A percentile compares a stretch with the other conserved stretches of the same genome.
phyloP scores from a whole-genome alignment of 306 rosid genomes.

The Lagenaria siceraria region DNA sequence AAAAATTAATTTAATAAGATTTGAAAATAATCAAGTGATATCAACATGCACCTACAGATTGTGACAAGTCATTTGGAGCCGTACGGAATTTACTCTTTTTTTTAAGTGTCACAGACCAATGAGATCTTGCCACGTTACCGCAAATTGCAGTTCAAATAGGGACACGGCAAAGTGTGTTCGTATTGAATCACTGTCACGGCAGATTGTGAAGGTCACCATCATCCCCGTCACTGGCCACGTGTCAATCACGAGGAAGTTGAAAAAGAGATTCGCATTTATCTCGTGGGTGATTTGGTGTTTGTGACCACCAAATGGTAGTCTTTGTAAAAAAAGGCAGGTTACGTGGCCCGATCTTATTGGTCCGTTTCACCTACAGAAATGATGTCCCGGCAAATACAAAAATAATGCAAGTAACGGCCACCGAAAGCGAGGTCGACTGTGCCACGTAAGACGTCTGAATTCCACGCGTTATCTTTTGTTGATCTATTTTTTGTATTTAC shows the following conservation, averaged over 20 bases:
- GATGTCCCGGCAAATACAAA: not conserved
- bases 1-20: not conserved
- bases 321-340: not conserved
- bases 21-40: not conserved
- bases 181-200: slow-evolving; percentile 2
- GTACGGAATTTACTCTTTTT: not conserved
- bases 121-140: not conserved
- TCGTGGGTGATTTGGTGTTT: not conserved
- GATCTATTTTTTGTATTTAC: not conserved
- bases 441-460: not conserved
- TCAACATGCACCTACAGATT: not conserved
- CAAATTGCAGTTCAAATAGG: not conserved
- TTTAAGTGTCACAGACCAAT: not conserved
- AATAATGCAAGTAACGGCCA: slow-evolving; percentile 1
- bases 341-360: not conserved
- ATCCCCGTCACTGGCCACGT: not conserved
- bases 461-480: not conserved
- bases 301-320: not conserved
- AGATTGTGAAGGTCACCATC: not conserved
- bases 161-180: not conserved
- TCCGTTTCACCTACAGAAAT: not conserved
- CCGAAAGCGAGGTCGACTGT: not conserved
- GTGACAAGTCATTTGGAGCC: not conserved
- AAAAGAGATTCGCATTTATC: slow-evolving; percentile 1
- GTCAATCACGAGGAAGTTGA: not conserved